Base-by-base conservation (phyloP, 2,329 filamentous ascomycete genomes). In the Metarhizium guizhouense region DNA sequence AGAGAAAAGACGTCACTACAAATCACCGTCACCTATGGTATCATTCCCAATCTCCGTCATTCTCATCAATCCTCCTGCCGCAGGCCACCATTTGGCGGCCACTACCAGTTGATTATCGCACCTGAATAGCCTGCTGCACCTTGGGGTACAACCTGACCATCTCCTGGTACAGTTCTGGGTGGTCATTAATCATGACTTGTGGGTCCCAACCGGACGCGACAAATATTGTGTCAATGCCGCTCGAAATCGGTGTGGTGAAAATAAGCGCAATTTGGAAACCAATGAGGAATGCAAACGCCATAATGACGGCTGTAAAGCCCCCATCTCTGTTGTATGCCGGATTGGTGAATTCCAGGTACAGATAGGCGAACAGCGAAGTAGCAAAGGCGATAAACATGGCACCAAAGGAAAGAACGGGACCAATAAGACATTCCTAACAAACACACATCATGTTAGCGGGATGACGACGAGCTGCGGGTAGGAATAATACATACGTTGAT, bases 181-280 rank as follows among this genome's bases (percentile, higher is more conserved):
- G 92, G 56, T 94, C 85, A 47, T 82, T 77, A 67, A 90, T 86
- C 75, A 96, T 74, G 8, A 93, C 87, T 65, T 87, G 80, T 0
- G 84, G 83, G 51, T 86, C 82, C 79, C 83, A 86, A 0, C 82
- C 83, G 49, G 80, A 75, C 0, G 90, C 91, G 0, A 96, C 90
- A 63, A 96, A 96, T 58, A 96, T 88, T 0, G 92, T 95, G 62
- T 95, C 88, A 59, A 95, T 83, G n/a, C 93, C 93, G 64, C 86
- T 92, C 60, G 86, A 86, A 56, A 97, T 77, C 1, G 93, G 93
- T 0, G 89, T 93, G 38, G 93, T 88, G 72, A 96, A 95, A 60
- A 95, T 83, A 69, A 95, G 88, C 68, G 86, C 88, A 58, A 96
- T 87, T 70, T 96, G 93, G 61, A 96, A 74, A 6, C 93, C 93